phyloP scores from a whole-genome alignment of 78 protist genomes.

The Dictyostelium citrinum region DNA sequence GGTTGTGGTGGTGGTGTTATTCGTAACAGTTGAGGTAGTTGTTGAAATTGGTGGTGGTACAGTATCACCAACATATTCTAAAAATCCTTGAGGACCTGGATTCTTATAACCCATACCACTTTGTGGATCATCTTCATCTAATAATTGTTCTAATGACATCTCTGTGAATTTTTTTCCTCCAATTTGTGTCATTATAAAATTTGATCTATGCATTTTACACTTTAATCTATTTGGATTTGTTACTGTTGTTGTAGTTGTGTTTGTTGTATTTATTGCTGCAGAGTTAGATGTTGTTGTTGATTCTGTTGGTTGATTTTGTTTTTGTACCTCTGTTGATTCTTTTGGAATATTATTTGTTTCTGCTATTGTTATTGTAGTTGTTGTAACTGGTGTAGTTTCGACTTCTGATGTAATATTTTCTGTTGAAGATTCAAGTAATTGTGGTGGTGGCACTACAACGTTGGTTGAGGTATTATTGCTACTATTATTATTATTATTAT shows the following conservation, averaged over 20 bases:
- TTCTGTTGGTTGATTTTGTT: background rate
- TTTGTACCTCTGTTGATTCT: background rate
- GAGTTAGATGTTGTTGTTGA: background rate
- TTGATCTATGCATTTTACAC: conserved; percentile 50
- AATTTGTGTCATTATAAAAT: conserved; percentile 52
- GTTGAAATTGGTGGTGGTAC: conserved; percentile 1
- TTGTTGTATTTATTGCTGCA: background rate
- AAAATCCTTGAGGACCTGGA: conserved; percentile 76
- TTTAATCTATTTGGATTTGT: background rate
- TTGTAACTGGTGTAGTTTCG: background rate
- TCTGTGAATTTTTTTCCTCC: conserved; percentile 18
- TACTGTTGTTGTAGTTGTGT: background rate
- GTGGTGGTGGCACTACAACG: background rate
- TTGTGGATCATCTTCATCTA: conserved; percentile 29
- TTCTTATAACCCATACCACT: conserved; percentile 42
- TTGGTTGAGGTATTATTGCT: background rate
- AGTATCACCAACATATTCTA: background rate
- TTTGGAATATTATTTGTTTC: background rate
- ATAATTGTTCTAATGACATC: background rate
- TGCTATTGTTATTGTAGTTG: background rate
- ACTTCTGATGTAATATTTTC: background rate
- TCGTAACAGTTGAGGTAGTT: background rate
- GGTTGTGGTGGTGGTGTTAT: background rate
- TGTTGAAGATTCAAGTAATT: background rate
- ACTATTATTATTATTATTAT: too few species aligned